Evolutionary conservation across 768 basidiomycete species (phyloP), one percentile per base, ranked within the genome.

Genomic region (Postia placenta): DNA sequence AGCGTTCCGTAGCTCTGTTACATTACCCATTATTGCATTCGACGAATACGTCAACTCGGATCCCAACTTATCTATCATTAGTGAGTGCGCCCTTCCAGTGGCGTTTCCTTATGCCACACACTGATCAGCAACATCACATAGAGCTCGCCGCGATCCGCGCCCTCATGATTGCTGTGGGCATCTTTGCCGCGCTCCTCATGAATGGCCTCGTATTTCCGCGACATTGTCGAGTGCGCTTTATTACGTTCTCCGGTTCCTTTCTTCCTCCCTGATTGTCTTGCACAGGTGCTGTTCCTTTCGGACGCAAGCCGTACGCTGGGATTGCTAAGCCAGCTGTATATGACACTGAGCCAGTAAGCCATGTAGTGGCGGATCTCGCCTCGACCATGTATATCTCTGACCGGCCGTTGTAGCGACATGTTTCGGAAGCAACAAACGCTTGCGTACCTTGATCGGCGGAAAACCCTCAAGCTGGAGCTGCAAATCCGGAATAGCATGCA

Each of bases 141-240:
- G 76, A 59, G 37, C 59, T 76, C 7, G 69, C 73, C 12, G 53
- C 66, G 11, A 60, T 69, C 38, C 65, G 74, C 41, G 70, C 67
- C 14, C 53, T 60, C 2, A 69, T 73, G 64, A 78, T 78, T 24
- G 62, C 64, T 43, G 62, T 66, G 17, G 75, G 76, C 11, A 74
- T 78, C 45, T 52, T 76, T 22, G 67, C 67, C 12, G 76, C 75
- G 3, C 56, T 78, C 7, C 35, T 67, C 23, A 63, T 72, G 62
- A 77, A 75, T 53, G 69, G 67, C 25, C 39, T 76, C 4, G 47
- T 77, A 5, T 77, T 73, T 51, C 75, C 75, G 38, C 67, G 71
- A 37, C 73, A 76, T 53, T 71, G 72, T 56, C 64, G 74, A 44
- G 74, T 75, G 56, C 25, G 65, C 50, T 2, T 24, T 19, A 15